Evolutionary conservation across 2,329 filamentous ascomycete species (phyloP), one percentile per base, ranked within the genome.

Genomic region (Xylariomycetidae sp.): DNA sequence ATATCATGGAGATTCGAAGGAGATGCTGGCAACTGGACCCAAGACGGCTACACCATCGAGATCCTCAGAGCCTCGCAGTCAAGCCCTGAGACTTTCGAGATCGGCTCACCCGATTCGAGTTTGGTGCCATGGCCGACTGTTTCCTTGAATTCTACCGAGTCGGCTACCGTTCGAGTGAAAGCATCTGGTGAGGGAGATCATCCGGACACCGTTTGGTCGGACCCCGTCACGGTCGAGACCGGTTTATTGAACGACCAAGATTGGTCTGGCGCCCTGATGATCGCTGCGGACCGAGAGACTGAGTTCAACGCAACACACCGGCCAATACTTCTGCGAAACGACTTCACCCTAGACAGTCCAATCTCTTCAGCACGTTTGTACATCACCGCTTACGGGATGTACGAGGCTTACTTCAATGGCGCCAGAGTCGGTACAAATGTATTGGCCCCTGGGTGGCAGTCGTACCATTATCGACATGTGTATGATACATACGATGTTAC

Each of bases 401-500:
- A 70, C 33, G 57, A 65, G 25, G 65, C 63, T 0, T 59, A 61
- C 19, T 64, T 75, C 38, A 74, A 76, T 31, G 69, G 66, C 0
- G 37, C 51, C 1, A 48, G 50, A 5, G 59, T 72, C 3, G 62
- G 63, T 0, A 59, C 64, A 20, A 35, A 53, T 4, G 57, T 63
- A 4, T 52, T 74, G 22, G 66, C 70, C 14, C 72, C 72, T 0
- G 72, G 72, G 0, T 77, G 70, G 67, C 65, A 67, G 27, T 63
- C 63, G 3, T 78, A 77, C 40, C 53, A 63, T 0, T 51, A 67
- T 29, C 60, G 72, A 1, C 61, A 69, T n/a, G 56, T 62, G 1
- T 80, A 77, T 38, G 64, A 77, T 35, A 69, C 66, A 0, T 72
- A 69, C 34, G 70, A 78, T 38, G 66, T 77, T 2, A 64, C 62